Evolutionary conservation across 2,329 filamentous ascomycete species (phyloP), one percentile per base, ranked within the genome.

Genomic region (Paecilomyces niveus): DNA sequence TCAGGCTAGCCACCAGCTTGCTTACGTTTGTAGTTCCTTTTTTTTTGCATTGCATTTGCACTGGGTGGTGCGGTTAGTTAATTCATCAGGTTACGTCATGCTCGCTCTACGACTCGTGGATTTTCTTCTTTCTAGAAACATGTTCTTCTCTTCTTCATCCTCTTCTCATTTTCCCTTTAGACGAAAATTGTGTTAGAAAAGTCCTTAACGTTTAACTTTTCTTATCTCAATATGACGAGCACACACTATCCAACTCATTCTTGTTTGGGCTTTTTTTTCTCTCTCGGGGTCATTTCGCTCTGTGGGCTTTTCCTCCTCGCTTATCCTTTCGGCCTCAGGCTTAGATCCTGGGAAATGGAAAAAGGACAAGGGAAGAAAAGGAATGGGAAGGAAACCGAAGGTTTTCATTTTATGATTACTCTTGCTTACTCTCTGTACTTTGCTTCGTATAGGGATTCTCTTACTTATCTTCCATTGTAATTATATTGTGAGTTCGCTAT

Each of bases 121-220:
- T 45, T 45, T 45, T 18, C n/a, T 49, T 39, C 21, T 35, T 53
- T 49, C 29, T 51, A 49, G 61, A 53, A 54, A 35, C 29, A 51
- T 57, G 58, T 58, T 60, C 61, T 58, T 62, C 54, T 59, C 56
- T 59, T 56, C 58, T 65, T 61, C 39, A 45, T 1, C 29, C 45
- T 54, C 54, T 53, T 45, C 26, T 54, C 56, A 54, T 54, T 59
- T 57, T 55, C 62, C 58, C 62, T 62, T 66, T 66, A 63, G 61
- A 66, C 63, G 39, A 59, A 63, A 64, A 63, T 63, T 61, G 61
- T 57, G 64, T 63, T 65, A 65, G 64, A 65, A 67, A 67, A 65
- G 61, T 59, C 39, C 18, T n/a, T 8, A 45, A n/a, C 18, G n/a
- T 45, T 66, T 59, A 45, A 26, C 33, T n/a, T 55, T 54, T 55